These are phyloP conservation scores for Paramyrothecium sp. DNA, from an alignment of 2,329 filamentous ascomycete species.

Conservation along the genomic window DNA sequence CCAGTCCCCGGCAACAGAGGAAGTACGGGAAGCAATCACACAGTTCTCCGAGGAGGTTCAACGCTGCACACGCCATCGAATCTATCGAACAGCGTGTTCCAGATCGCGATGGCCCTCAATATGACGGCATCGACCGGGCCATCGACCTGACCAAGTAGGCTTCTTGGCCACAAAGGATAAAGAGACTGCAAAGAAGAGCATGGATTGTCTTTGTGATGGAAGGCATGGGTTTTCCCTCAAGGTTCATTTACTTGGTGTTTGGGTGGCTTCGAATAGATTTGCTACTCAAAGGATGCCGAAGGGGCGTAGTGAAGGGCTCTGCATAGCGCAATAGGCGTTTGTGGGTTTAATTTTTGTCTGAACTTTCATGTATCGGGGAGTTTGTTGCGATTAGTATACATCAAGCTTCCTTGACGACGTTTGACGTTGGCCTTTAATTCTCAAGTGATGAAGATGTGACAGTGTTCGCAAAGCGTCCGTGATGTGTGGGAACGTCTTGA, in stretches of 20 bases:
- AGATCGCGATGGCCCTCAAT: slow-evolving; percentile 15
- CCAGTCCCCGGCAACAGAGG: not conserved
- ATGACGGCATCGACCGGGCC: slow-evolving; percentile 30
- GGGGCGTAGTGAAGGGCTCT: not conserved
- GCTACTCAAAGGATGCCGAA: not conserved
- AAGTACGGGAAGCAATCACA: not conserved
- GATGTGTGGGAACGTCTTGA: too few relatives aligned
- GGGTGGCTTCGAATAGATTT: not conserved
- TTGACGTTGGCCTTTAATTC: too few relatives aligned
- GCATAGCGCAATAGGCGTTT: slow-evolving; percentile 4
- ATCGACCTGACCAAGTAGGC: slow-evolving; percentile 12
- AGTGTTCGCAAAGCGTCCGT: too few relatives aligned
- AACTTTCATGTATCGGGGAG: too few relatives aligned
- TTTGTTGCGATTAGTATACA: too few relatives aligned
- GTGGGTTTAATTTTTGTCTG: not conserved
- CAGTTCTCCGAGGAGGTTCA: not conserved
- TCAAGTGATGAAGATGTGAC: too few relatives aligned
- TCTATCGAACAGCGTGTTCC: slow-evolving; percentile 17
- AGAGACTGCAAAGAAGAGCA: too few relatives aligned
- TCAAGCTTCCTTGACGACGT: too few relatives aligned
- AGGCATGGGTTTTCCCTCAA: too few relatives aligned
- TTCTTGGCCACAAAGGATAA: not conserved
- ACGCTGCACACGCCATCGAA: not conserved
- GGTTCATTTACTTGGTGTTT: slow-evolving; percentile 12
- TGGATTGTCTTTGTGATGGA: too few relatives aligned